Evolutionary conservation across 2,329 filamentous ascomycete species (phyloP).

Genomic region (Diaporthe eres): DNA sequence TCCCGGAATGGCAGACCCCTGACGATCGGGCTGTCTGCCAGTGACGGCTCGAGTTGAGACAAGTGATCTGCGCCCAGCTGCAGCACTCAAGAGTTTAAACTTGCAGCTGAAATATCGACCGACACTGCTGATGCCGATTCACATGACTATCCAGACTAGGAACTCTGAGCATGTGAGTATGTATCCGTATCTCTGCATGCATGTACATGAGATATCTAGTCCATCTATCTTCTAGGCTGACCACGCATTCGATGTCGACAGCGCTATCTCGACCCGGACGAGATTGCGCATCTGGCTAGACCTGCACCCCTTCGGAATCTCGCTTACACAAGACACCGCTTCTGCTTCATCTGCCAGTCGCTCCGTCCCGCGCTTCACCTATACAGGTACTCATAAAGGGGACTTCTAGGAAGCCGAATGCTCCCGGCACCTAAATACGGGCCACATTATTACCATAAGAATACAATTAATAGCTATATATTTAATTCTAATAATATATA

Average conservation of each 20-base stretch:
- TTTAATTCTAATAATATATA: no score
- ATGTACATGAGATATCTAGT: background rate
- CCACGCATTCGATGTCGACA: background rate
- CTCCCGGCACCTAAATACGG: no score
- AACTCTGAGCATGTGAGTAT: background rate
- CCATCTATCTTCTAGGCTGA: background rate
- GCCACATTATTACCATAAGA: no score
- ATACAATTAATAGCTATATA: no score
- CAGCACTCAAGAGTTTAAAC: constrained; percentile 23
- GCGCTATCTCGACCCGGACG: background rate
- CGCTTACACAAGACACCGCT: constrained; percentile 25
- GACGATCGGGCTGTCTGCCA: constrained; percentile 28
- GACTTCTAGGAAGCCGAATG: no score
- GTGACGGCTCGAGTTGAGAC: constrained; percentile 23
- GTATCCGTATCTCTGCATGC: background rate
- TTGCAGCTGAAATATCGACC: constrained; percentile 23
- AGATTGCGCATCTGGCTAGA: background rate
- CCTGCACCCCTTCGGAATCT: constrained; percentile 25
- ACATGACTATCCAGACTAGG: background rate
- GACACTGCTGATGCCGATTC: constrained; percentile 10
- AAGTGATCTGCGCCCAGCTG: constrained; percentile 32
- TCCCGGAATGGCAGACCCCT: constrained; percentile 33
- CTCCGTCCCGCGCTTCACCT: background rate
- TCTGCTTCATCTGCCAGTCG: constrained; percentile 14
- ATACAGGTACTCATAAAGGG: background rate